Evolutionary conservation across 768 basidiomycete species (phyloP), one percentile per base, ranked within the genome.

Genomic region (Galerina marginata): DNA sequence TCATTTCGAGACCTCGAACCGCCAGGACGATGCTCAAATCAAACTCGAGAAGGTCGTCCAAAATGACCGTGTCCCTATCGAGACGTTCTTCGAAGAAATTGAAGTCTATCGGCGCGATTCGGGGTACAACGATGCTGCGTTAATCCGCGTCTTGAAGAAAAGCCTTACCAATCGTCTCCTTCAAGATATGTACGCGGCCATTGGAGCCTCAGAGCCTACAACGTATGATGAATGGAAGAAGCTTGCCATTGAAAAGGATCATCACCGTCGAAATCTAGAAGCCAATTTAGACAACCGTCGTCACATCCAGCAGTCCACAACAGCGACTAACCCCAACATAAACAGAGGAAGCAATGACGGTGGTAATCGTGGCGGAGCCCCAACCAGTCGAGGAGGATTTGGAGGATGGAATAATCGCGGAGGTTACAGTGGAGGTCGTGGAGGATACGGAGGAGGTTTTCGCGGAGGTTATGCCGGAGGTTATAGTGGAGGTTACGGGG

Each of bases 191-290:
- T 53, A 36, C 25, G 25, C 45, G 14, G 6, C 50, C 25, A 42
- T 43, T 20, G 29, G 29, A 29, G 6, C 29, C 29, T 29, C 43
- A 20, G 16, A 16, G n/a, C 58, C 58, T 11, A 44, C 20, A 6
- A 53, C 49, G 14, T 59, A 59, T 16, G 16, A 16, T 20, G 42
- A 45, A 3, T 59, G 58, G 58, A 51, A 44, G 26, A 33, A 53
- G 3, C 38, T 52, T 11, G 58, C 58, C 16, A 53, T 59, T 20
- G 12, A 37, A 33, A 59, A 59, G 43, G 58, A 59, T 39, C 50
- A 33, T 15, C 42, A 43, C 3, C 37, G 43, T 25, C 38, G 49
- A 49, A 33, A 50, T 20, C 16, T 42, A 3, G 20, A 54, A 20
- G 39, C 15, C n/a, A 47, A 23, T 6, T 29, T 29, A 29, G 6